A percentile compares a stretch with the other conserved stretches of the same genome.
phyloP scores from a whole-genome alignment of 768 basidiomycete species.

The Kwoniella sp. region DNA sequence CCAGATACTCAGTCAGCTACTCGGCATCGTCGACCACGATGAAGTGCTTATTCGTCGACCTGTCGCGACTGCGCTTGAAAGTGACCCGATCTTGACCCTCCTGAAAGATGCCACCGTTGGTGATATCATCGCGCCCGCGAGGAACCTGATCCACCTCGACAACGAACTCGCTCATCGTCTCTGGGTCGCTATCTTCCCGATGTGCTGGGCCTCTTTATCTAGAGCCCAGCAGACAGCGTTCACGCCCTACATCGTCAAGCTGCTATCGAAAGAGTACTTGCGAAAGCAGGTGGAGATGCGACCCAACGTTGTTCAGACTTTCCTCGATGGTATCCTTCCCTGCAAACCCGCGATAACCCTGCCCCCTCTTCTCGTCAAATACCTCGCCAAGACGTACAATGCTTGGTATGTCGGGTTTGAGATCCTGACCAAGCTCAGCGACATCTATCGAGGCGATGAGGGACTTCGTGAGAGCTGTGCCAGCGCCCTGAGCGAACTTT shows the following conservation, averaged over 20 bases:
- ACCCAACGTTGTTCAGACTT: slow-evolving; percentile 88
- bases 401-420: slow-evolving; percentile 93
- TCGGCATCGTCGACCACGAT: slow-evolving; percentile 66
- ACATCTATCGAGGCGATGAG: slow-evolving; percentile 74
- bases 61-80: slow-evolving; percentile 22
- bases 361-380: slow-evolving; percentile 93
- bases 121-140: slow-evolving; percentile 72
- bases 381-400: slow-evolving; percentile 90
- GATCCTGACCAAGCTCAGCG: slow-evolving; percentile 77
- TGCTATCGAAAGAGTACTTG: slow-evolving; percentile 92
- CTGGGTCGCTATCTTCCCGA: slow-evolving; percentile 86
- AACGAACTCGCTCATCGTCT: slow-evolving; percentile 73
- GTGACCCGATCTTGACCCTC: slow-evolving; percentile 32
- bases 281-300: slow-evolving; percentile 82
- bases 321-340: slow-evolving; percentile 80
- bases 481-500: slow-evolving; percentile 90
- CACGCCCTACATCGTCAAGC: slow-evolving; percentile 82
- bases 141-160: slow-evolving; percentile 81
- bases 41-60: slow-evolving; percentile 44
- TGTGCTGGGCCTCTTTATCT: slow-evolving; percentile 80
- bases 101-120: slow-evolving; percentile 48
- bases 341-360: slow-evolving; percentile 84
- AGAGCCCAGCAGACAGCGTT: slow-evolving; percentile 85
- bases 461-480: slow-evolving; percentile 77
- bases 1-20: slow-evolving; percentile 81